These are phyloP conservation scores for Aegle marmelos DNA, from an alignment of 345 rosid genomes.

Conservation along the genomic window DNA sequence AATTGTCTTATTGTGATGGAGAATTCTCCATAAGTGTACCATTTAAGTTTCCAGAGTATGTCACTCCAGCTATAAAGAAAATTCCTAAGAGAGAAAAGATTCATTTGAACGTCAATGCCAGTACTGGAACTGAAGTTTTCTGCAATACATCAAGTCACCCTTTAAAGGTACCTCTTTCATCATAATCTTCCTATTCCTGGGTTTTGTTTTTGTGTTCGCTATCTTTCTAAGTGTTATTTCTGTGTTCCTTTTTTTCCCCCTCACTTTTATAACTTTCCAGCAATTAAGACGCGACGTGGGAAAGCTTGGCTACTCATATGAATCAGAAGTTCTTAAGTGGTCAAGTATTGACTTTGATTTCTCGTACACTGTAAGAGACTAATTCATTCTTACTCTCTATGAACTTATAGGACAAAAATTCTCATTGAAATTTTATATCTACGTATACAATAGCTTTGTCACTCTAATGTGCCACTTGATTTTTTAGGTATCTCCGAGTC, in stretches of 20 bases:
- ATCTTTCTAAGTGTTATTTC: background rate
- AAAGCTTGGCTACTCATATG: constrained; percentile 59
- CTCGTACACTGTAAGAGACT: constrained; percentile 59
- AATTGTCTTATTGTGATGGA: constrained; percentile 48
- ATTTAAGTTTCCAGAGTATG: constrained; percentile 79
- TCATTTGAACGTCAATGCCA: constrained; percentile 61
- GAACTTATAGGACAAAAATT: background rate
- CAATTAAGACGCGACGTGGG: constrained; percentile 59
- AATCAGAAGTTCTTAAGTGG: constrained; percentile 86
- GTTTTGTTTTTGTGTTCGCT: background rate
- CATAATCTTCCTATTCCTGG: background rate
- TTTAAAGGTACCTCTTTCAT: constrained; percentile 55
- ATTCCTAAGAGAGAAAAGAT: constrained; percentile 71
- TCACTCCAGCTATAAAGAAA: constrained; percentile 78
- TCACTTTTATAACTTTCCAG: constrained; percentile 34
- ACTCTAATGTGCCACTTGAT: constrained; percentile 2
- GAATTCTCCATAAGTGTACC: constrained; percentile 66
- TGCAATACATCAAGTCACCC: constrained; percentile 77
- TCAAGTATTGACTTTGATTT: constrained; percentile 62
- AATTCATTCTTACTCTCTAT: background rate
- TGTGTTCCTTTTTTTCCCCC: too few relatives aligned
- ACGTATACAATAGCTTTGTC: background rate
- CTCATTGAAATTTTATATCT: constrained; percentile 1
- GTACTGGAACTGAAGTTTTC: constrained; percentile 58
- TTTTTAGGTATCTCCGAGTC: constrained; percentile 53